Evolutionary conservation across 345 rosid species (phyloP), one percentile per base, ranked within the genome.

Genomic region (Diplotaxis tenuifolia): DNA sequence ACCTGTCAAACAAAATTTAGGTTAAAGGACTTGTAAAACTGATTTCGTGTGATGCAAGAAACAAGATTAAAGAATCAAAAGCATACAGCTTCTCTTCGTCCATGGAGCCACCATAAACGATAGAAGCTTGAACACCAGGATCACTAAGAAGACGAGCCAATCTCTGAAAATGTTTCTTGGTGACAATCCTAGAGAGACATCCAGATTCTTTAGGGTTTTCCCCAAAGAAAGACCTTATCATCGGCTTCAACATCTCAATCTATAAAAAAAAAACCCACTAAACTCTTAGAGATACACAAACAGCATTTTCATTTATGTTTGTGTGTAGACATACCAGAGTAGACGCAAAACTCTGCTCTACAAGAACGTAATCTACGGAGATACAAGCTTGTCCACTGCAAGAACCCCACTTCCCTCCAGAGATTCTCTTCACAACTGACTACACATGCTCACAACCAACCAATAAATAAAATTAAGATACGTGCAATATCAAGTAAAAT

Each of bases 381-480:
- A 94, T 81, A 68, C 98, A 94, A 52, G 92, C 89, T 80, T 94
- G 98, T 25, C 98, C 98, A 34, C 68, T 42, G 83, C 91, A 86
- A 9, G 87, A 78, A 2, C 89, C 96, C 96, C 96, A 94, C 64
- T 94, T 91, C 18, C 85, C 98, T 45, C 88, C 92, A 2, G 80
- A 75, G 21, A 94, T 84, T 78, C 97, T 84, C 73, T 85, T 87
- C 45, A 78, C 88, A 15, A 80, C 80, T 1, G 79, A 62, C 79
- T 75, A 29, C 8, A 62, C 47, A 62, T 29, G 11, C 60, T 42
- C 49, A 42, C 49, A 42, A n/a, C n/a, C n/a, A n/a, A n/a, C 79
- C 84, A 86, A 54, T 2, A 79, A 54, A 0, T 31, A 57, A 60
- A 9, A 4, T 18, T 71, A 10, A 71, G 67, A 34, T 9, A 3